Evolutionary conservation across 1,284 basidiomycete species (phyloP), one percentile per base, ranked within the genome.

Genomic region (Chalciporus sp.): DNA sequence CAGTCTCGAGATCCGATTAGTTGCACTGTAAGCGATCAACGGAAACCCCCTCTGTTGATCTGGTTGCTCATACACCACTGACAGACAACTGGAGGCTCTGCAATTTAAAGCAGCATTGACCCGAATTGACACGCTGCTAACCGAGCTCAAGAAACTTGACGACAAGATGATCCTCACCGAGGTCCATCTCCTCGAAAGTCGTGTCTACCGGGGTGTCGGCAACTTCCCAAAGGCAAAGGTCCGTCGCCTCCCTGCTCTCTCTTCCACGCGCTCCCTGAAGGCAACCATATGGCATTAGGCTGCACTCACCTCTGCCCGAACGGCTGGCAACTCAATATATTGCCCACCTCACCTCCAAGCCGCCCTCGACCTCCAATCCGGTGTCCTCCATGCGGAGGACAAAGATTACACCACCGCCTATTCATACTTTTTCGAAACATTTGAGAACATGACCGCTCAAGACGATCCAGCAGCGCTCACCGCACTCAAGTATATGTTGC

Each of bases 81-180:
- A 1, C 55, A 83, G 90, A 11, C 89, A 94, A 74, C 82, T 95
- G 43, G 92, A 94, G 55, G 81, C 85, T 0, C 78, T 82, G 44
- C 84, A 90, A 64, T 93, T 87, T 76, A 88, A 90, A 63, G 81
- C 86, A 0, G 94, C 96, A 0, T 78, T 98, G 9, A 69, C 82
- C 0, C 82, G 95, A 55, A 95, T 98, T 59, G 94, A 95, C 58
- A 78, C 80, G 0, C 81, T 99, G 16, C 81, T 98, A 27, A 89
- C 88, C 8, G 96, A 98, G 71, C 83, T 99, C 43, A 94, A 94
- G 74, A 85, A 89, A 42, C 77, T 99, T 20, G 96, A 99, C 70
- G 96, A 98, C 78, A 99, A 98, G 80, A 92, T 97, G 84, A 92
- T 98, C 61, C 80, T 99, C 20, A 98, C 95, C 2, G 96, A 99